Evolutionary conservation across 1,284 basidiomycete species (phyloP), one percentile per base, ranked within the genome.

Genomic region (Psilocybe mexicana): DNA sequence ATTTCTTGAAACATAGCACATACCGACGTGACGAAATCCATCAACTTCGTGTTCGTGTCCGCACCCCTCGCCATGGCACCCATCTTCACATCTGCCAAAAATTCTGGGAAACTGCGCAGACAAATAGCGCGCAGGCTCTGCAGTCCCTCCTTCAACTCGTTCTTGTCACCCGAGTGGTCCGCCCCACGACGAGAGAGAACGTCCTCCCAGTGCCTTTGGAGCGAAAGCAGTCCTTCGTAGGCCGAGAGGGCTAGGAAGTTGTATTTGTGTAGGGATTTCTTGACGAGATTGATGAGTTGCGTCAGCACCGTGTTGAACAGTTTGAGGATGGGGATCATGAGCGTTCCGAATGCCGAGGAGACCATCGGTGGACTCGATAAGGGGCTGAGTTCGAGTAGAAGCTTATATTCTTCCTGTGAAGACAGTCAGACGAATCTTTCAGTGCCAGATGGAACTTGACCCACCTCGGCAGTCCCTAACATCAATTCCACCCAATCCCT

Each of bases 201-300:
- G 1, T 80, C 80, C 36, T 90, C 88, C 87, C 88, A 93, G 14
- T 80, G 78, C 0, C 74, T 71, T 61, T 90, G 86, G 1, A 80
- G 72, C 0, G 72, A 68, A 0, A 82, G 74, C 30, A 92, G 71
- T 5, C 81, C 74, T 40, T 84, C 79, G 65, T 87, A 88, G 0
- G 84, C 78, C 1, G 87, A 81, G 1, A 94, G 79, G 0, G 90
- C 92, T 28, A 94, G 85, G 72, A 95, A 91, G 2, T 86, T 85
- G 67, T 93, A 87, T 71, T 89, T 90, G 70, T 91, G 87, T n/a
- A 94, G 78, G 2, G 90, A 87, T 61, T 88, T 88, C 71, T 94
- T 92, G 71, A 90, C 85, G 18, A 90, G 79, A 14, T 82, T 75
- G 23, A 84, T 82, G 42, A 93, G 76, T 3, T 86, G 83, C 0